Evolutionary conservation across 2,329 filamentous ascomycete genomes (phyloP), one percentile per base, ranked within the genome.

Genomic region (Teratosphaeria destructans): DNA sequence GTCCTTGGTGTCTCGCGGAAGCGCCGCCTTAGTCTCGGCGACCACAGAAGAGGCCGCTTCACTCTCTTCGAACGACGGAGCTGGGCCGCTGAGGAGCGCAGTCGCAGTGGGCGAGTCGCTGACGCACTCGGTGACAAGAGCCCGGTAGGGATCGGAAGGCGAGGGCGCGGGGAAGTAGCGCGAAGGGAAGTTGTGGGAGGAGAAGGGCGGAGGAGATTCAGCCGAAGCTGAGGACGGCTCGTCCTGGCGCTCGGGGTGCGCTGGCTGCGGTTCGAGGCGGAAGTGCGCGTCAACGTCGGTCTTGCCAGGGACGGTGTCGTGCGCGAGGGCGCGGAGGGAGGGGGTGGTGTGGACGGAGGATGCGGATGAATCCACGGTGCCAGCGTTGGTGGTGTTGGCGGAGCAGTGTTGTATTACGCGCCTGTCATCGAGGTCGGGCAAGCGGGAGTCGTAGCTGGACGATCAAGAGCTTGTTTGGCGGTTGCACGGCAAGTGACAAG

Each of bases 21-120:
- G 85, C 57, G 86, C 89, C 68, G 87, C 85, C 77, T 96, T 95
- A 70, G 90, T 93, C 72, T 95, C 90, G 65, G 85, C 84, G 68
- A 82, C 77, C 66, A 81, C 77, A 57, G 75, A 76, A 37, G 79
- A 78, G 59, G 79, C 78, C 52, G 78, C 76, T 61, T 77, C 75
- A 14, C 66, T 62, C 59, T 71, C 68, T 59, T 79, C 75, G 60
- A 78, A 76, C 57, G 78, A 77, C 56, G 81, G 78, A 60, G 79
- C 76, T 55, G 81, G 75, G 43, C 63, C 69, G 37, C 63, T 57
- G 5, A 68, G 58, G n/a, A 35, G 69, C 64, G 79, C 77, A 66
- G 81, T 79, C 29, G 78, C 77, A 61, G 80, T 78, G 61, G 79
- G 74, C 29, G 72, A 71, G 14, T 75, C 72, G 66, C 66, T 55